phyloP scores from a whole-genome alignment of 2,329 filamentous ascomycete species.

The Colletotrichum sp. region DNA sequence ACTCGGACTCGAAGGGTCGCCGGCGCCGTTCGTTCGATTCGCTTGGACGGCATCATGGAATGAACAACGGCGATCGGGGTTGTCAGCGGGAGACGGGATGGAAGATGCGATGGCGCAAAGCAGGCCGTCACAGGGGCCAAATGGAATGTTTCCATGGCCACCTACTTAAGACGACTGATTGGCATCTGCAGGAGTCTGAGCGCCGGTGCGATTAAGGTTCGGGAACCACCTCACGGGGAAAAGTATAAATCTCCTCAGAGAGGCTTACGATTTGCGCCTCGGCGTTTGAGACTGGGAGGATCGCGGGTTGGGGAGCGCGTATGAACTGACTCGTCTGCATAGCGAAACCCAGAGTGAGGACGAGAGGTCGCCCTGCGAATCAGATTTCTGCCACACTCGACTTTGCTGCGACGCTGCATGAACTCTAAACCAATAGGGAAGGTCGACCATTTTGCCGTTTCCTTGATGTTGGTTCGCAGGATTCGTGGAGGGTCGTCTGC shows the following conservation, averaged over 20 bases:
- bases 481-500: neutral
- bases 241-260: neutral
- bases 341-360: neutral
- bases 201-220: neutral
- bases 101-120: neutral
- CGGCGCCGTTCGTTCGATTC: neutral
- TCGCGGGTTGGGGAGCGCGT: neutral
- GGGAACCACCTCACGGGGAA: neutral
- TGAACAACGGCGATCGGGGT: neutral
- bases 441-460: neutral
- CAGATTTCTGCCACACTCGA: neutral
- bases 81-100: neutral
- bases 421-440: neutral
- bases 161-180: neutral
- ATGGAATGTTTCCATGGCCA: neutral
- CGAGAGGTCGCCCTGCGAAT: neutral
- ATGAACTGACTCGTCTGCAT: slow-evolving; percentile 4
- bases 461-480: neutral
- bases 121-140: neutral
- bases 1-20: neutral
- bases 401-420: neutral
- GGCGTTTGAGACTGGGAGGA: neutral
- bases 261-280: neutral
- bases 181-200: neutral
- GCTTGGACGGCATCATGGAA: slow-evolving; percentile 3